A percentile compares a stretch with the other conserved stretches of the same genome.
Evolutionary conservation across 1,284 basidiomycete genomes (phyloP).

Genomic region (Cutaneotrichosporon mucoides): DNA sequence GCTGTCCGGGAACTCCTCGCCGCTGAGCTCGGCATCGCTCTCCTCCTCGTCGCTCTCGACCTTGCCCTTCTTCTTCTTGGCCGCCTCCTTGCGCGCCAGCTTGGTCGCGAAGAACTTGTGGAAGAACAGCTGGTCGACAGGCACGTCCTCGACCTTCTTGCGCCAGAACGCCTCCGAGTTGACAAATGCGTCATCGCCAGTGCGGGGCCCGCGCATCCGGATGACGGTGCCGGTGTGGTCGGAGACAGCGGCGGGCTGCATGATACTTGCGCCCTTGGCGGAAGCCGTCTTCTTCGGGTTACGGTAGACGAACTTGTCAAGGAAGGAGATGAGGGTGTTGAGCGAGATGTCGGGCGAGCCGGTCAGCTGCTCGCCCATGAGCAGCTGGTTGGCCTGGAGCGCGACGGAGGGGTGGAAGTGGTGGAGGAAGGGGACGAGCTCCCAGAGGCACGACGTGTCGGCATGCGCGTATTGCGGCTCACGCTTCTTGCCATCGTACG

Average conservation of each 20-base stretch:
- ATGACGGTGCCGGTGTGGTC: slow-evolving; percentile 63
- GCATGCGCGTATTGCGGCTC: slow-evolving; percentile 88
- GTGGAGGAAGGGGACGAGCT: slow-evolving; percentile 72
- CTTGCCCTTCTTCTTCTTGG: slow-evolving; percentile 50
- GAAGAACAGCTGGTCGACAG: slow-evolving; percentile 75
- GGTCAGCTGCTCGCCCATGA: slow-evolving; percentile 62
- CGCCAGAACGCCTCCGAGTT: slow-evolving; percentile 71
- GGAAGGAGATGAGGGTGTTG: slow-evolving; percentile 88
- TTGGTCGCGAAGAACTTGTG: slow-evolving; percentile 54
- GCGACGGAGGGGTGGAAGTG: slow-evolving; percentile 93
- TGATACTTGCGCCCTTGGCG: slow-evolving; percentile 73
- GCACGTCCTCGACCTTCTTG: slow-evolving; percentile 67
- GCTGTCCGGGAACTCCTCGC: slow-evolving; percentile 22
- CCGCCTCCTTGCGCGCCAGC: slow-evolving; percentile 56
- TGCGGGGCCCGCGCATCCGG: slow-evolving; percentile 61
- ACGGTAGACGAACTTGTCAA: slow-evolving; percentile 87
- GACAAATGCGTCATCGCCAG: slow-evolving; percentile 45
- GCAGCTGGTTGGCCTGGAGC: slow-evolving; percentile 77
- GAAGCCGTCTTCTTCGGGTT: slow-evolving; percentile 82
- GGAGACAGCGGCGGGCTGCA: slow-evolving; percentile 84
- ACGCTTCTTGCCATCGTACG: slow-evolving; percentile 82
- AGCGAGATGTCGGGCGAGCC: slow-evolving; percentile 83
- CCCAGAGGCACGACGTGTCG: slow-evolving; percentile 77
- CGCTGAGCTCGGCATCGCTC: slow-evolving; percentile 17
- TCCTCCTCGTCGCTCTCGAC: slow-evolving; percentile 31